phyloP scores from a whole-genome alignment of 208 protist species.

The Trypanosoma melophagium region DNA sequence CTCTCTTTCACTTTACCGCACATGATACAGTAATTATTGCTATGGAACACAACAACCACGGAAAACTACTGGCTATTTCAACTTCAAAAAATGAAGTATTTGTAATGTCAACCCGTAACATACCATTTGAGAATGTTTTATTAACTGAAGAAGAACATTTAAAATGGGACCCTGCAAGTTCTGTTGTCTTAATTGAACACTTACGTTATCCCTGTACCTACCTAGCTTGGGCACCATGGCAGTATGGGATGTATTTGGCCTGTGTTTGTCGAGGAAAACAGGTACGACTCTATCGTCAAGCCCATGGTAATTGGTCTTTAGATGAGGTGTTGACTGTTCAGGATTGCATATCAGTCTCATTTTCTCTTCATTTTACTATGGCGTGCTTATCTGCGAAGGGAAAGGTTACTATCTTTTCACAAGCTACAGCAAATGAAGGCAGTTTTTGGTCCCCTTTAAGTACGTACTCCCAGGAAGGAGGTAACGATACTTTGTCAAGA shows the following conservation, averaged over 20 bases:
- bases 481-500: not conserved
- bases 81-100: constrained; percentile 76
- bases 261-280: constrained; percentile 56
- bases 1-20: constrained; percentile 79
- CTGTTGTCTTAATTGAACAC: constrained; percentile 57
- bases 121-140: constrained; percentile 44
- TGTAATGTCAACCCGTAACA: constrained; percentile 63
- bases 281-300: constrained; percentile 74
- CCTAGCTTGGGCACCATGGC: constrained; percentile 82
- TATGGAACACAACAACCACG: constrained; percentile 89
- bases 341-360: constrained; percentile 54
- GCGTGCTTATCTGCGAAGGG: constrained; percentile 58
- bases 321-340: constrained; percentile 50
- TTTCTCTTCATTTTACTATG: constrained; percentile 73
- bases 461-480: constrained; percentile 17
- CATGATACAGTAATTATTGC: constrained; percentile 69
- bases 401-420: constrained; percentile 47
- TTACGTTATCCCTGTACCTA: constrained; percentile 60
- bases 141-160: constrained; percentile 43
- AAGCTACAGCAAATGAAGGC: constrained; percentile 17
- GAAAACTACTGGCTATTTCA: constrained; percentile 70
- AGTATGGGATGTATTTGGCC: constrained; percentile 74
- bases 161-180: constrained; percentile 54
- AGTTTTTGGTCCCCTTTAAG: constrained; percentile 22
- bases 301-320: constrained; percentile 74